A percentile compares a stretch with the other conserved stretches of the same genome.
phyloP scores from a whole-genome alignment of 2,329 filamentous ascomycete species.

The Fusarium abutilonis region DNA sequence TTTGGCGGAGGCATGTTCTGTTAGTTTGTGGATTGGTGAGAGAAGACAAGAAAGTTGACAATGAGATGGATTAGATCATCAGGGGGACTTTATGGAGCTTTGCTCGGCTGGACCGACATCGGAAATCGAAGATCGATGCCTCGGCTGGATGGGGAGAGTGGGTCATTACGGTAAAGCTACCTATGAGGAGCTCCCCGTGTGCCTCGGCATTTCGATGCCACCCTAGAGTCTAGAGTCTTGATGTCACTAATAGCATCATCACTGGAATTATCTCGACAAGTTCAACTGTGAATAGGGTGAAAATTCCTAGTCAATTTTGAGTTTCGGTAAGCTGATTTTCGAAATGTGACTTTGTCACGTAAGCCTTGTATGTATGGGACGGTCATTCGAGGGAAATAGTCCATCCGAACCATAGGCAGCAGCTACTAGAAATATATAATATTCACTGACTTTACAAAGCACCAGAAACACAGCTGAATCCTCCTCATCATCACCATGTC shows the following conservation, averaged over 20 bases:
- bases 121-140: slow-evolving; percentile 31
- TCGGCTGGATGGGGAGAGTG: slow-evolving; percentile 16
- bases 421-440: too few relatives aligned
- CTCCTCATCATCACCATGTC: background rate
- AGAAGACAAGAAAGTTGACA: background rate
- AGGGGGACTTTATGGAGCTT: slow-evolving; percentile 28
- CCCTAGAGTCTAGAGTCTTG: background rate
- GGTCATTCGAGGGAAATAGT: too few relatives aligned
- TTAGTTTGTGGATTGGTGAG: background rate
- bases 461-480: too few relatives aligned
- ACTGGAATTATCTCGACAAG: background rate
- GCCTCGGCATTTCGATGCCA: background rate
- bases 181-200: background rate
- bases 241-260: background rate
- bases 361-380: too few relatives aligned
- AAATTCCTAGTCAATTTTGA: too few relatives aligned
- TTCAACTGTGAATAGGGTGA: too few relatives aligned
- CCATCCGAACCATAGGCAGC: too few relatives aligned
- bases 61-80: background rate
- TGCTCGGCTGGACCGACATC: slow-evolving; percentile 25
- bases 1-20: slow-evolving; percentile 43
- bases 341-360: too few relatives aligned
- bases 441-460: too few relatives aligned
- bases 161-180: slow-evolving; percentile 8
- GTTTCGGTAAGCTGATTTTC: too few relatives aligned